These are phyloP conservation scores for Pyracantha coccinea DNA, from an alignment of 331 rosid species.

Conservation along the genomic window DNA sequence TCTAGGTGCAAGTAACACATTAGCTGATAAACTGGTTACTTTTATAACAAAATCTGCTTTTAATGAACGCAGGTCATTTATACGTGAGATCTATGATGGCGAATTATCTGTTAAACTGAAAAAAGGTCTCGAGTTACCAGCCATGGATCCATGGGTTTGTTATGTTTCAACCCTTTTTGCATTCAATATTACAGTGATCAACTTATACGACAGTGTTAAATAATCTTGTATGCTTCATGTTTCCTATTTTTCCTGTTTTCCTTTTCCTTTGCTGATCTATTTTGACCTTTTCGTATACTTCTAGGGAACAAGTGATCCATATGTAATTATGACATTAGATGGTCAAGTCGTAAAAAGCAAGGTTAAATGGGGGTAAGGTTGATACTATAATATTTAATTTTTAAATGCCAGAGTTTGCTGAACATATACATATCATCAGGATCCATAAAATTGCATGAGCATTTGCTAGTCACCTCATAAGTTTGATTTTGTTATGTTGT, in stretches of 20 bases:
- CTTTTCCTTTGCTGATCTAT: conserved; percentile 1
- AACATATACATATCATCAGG: too few species aligned
- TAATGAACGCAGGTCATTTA: conserved; percentile 54
- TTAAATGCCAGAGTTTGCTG: neutral
- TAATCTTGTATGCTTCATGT: neutral
- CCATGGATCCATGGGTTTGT: conserved; percentile 96
- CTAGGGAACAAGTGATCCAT: conserved; percentile 98
- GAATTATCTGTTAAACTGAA: conserved; percentile 69
- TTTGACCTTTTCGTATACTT: conserved; percentile 16
- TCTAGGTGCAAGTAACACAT: neutral
- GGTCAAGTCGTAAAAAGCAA: conserved; percentile 79
- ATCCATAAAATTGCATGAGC: neutral
- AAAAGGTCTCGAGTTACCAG: conserved; percentile 73
- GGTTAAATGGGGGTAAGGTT: conserved; percentile 84
- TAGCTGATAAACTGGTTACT: neutral
- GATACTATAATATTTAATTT: neutral
- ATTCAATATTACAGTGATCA: neutral
- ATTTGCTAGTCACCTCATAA: neutral
- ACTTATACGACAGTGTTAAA: neutral
- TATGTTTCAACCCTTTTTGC: conserved; percentile 3
- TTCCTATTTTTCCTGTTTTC: neutral
- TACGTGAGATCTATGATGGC: conserved; percentile 82
- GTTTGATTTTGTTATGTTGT: neutral
- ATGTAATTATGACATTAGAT: conserved; percentile 71
- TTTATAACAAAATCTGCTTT: conserved; percentile 1